Percentiles rank a stretch among this genome's conserved stretches.
Conservation (phyloP, 2,329 filamentous ascomycete species). For the Cordyceps militaris region DNA sequence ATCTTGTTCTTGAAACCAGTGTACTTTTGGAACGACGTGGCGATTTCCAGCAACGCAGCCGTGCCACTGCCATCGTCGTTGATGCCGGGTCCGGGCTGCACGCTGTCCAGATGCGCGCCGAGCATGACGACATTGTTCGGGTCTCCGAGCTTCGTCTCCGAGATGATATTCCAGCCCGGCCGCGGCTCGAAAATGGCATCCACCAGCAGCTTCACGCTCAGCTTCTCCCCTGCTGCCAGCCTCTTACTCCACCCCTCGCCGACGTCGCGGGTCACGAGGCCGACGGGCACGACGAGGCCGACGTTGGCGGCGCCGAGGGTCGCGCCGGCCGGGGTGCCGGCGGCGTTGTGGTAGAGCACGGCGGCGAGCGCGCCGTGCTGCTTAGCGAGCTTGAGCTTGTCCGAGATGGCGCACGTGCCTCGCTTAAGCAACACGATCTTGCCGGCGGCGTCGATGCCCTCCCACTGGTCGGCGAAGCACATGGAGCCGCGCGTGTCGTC, state of each 20-base stretch:
- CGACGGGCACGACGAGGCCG: slow-evolving; percentile 29
- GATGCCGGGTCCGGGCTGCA: slow-evolving; percentile 33
- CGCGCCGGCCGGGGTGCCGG: slow-evolving; percentile 39
- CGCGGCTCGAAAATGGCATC: slow-evolving; percentile 31
- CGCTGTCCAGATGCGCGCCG: slow-evolving; percentile 35
- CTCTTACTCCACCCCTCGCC: slow-evolving; percentile 29
- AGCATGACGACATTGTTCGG: slow-evolving; percentile 36
- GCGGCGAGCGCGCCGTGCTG: slow-evolving; percentile 35
- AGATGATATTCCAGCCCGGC: slow-evolving; percentile 34
- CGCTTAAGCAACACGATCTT: slow-evolving; percentile 40
- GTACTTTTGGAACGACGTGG: slow-evolving; percentile 30
- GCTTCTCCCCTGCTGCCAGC: slow-evolving; percentile 26
- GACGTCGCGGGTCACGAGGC: slow-evolving; percentile 29
- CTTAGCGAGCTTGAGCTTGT: slow-evolving; percentile 36
- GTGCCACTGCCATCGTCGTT: slow-evolving; percentile 36
- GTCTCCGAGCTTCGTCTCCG: slow-evolving; percentile 37
- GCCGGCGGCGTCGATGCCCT: slow-evolving; percentile 32
- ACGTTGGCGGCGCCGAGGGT: slow-evolving; percentile 43
- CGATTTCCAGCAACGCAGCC: slow-evolving; percentile 32
- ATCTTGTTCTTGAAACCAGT: slow-evolving; percentile 35
- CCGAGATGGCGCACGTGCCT: slow-evolving; percentile 33
- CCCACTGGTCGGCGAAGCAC: slow-evolving; percentile 37
- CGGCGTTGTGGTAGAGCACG: slow-evolving; percentile 55
- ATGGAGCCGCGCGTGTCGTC: slow-evolving; percentile 30
- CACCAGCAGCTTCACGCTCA: slow-evolving; percentile 29